Percentiles rank a stretch among this genome's conserved stretches.
phyloP scores from a whole-genome alignment of 2,329 filamentous ascomycete species.

The Alternaria metachromatica region DNA sequence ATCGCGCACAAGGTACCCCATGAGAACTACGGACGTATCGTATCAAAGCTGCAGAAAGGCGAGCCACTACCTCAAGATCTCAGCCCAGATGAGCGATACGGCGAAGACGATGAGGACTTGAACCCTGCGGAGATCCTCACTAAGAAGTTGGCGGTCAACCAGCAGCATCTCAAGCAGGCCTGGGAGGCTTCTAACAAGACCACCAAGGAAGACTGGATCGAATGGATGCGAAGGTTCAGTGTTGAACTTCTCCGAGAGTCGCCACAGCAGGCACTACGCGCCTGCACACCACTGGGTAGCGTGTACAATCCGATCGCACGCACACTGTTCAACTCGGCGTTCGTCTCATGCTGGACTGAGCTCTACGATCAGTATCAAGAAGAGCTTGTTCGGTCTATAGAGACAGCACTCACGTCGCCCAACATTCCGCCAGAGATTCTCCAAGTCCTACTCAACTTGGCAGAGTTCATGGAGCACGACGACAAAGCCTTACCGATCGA shows the following conservation, averaged over 20 bases:
- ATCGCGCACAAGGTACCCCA: conserved; percentile 82
- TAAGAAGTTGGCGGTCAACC: conserved; percentile 96
- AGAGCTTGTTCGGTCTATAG: conserved; percentile 93
- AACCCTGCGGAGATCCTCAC: conserved; percentile 82
- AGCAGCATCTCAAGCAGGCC: conserved; percentile 93
- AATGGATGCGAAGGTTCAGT: conserved; percentile 97
- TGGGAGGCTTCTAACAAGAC: conserved; percentile 98
- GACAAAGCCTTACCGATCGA: conserved; percentile 98
- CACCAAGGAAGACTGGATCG: conserved; percentile 98
- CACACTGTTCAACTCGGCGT: conserved; percentile 97
- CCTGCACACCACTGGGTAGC: conserved; percentile 88
- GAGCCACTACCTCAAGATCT: conserved; percentile 95
- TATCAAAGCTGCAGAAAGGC: conserved; percentile 91
- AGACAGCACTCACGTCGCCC: conserved; percentile 91
- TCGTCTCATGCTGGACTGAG: conserved; percentile 98
- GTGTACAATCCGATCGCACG: conserved; percentile 90
- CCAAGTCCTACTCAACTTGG: conserved; percentile 91
- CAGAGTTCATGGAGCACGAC: conserved; percentile 99
- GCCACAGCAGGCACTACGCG: conserved; percentile 91
- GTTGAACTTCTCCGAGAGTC: conserved; percentile 94
- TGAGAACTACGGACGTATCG: conserved; percentile 88
- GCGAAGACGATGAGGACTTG: conserved; percentile 78
- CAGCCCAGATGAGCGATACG: conserved; percentile 82
- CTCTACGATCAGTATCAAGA: conserved; percentile 97
- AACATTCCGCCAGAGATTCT: conserved; percentile 96